A percentile compares a stretch with the other conserved stretches of the same genome.
phyloP scores from a whole-genome alignment of 441 rosid species.

The Brassica hybrid region DNA sequence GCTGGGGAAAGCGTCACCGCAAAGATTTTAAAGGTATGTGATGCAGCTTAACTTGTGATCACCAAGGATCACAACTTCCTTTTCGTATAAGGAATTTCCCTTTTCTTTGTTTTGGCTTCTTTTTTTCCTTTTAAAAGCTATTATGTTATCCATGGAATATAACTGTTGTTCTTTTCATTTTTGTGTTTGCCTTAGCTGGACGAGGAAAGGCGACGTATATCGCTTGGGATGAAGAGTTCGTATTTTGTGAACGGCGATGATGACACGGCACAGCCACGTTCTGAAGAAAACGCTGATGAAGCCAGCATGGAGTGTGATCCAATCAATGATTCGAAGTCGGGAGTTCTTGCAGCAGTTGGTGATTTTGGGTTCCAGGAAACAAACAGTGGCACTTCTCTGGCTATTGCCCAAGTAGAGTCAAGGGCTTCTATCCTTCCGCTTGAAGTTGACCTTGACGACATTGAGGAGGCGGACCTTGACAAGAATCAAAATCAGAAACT shows the following conservation, averaged over 20 bases:
- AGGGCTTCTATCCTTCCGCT: conserved; percentile 88
- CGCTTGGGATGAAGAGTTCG: conserved; percentile 89
- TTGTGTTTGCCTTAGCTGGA: conserved; percentile 62
- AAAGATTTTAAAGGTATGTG: conserved; percentile 87
- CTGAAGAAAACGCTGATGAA: conserved; percentile 54
- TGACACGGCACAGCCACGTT: conserved; percentile 37
- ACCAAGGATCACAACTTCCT: too few relatives aligned
- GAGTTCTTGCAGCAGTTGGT: conserved; percentile 32
- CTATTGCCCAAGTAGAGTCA: conserved; percentile 67
- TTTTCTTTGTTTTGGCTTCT: too few relatives aligned
- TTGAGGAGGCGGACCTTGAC: conserved; percentile 57
- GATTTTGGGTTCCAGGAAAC: conserved; percentile 28
- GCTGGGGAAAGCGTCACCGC: conserved; percentile 82
- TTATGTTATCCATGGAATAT: background rate
- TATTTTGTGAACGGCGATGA: conserved; percentile 46
- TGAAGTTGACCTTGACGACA: conserved; percentile 80
- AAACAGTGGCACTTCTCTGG: conserved; percentile 49
- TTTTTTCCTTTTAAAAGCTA: too few relatives aligned
- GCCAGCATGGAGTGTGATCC: conserved; percentile 49
- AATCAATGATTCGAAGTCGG: conserved; percentile 38
- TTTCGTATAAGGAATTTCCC: too few relatives aligned
- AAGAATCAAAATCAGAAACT: conserved; percentile 45
- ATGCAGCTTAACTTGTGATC: too few relatives aligned
- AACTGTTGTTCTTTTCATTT: conserved; percentile 22
- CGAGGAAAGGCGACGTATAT: conserved; percentile 78